Base-by-base conservation (phyloP, 306 rosid species). In the Casuarina cunninghamiana region DNA sequence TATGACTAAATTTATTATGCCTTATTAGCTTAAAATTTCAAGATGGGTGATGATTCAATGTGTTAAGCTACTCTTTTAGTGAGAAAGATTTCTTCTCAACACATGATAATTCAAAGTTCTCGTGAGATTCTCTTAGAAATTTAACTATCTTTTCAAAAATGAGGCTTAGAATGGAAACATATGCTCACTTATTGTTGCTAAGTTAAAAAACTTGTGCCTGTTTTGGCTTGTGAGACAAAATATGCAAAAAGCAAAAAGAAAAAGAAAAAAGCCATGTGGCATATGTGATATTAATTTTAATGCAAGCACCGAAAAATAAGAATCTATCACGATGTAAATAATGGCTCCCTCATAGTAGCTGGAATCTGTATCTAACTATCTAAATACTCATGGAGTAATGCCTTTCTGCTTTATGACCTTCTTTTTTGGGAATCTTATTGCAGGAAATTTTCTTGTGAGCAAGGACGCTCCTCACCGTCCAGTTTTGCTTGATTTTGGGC, bases 371-470 rank as follows among this genome's bases (percentile, higher is more conserved):
- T 42, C 17, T 42, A 2, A 66, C 72, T 65, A 78, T 74, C 61
- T 53, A 74, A 55, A 57, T 77, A 9, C 46, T 81, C 57, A 26
- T 66, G 75, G 57, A 71, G 50, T 70, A 41, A 70, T 70, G 76
- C 54, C 4, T 26, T 71, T 79, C 69, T 49, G 73, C 61, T 13
- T 75, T 60, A 70, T 72, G 48, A 44, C 32, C 48, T 80, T 61
- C 76, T 69, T 76, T 62, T n/a, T 55, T 73, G 74, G 76, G 72
- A 73, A 66, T 63, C 26, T 53, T 73, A 57, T 77, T 50, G 42
- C 79, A 96, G 99, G 99, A 77, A 96, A 96, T 83, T 96, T 96
- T 89, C 99, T 96, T 74, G 93, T 96, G 81, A 96, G 99, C 89
- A 96, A 96, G 91, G 98, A 91, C 82, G 81, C 91, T 85, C 98